Conservation (phyloP, 371 early-diverging fungal species). For the Syncephalis fuscata region DNA sequence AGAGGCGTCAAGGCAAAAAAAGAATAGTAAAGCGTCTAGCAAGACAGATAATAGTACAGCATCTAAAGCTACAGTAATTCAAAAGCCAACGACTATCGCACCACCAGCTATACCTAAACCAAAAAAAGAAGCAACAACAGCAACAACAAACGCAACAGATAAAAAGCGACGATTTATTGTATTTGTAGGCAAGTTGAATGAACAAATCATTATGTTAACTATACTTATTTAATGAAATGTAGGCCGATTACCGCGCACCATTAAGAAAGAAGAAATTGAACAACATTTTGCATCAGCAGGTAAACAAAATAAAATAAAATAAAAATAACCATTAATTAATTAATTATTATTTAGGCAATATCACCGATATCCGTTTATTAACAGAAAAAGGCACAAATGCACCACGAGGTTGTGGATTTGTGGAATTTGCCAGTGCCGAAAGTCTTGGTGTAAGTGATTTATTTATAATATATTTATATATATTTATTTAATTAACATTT, state of each 20-base stretch:
- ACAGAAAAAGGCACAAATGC: conserved; percentile 56
- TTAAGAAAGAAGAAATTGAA: conserved; percentile 42
- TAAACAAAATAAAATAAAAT: too few species aligned
- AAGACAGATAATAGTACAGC: conserved; percentile 45
- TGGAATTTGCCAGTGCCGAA: conserved; percentile 40
- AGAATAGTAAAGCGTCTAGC: too few species aligned
- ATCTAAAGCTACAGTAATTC: conserved; percentile 12
- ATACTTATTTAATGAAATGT: neutral
- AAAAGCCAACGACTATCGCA: too few species aligned
- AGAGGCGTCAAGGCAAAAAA: too few species aligned
- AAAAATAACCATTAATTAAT: neutral
- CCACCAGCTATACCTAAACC: too few species aligned
- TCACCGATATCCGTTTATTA: conserved; percentile 41
- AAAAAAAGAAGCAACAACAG: too few species aligned
- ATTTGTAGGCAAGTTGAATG: conserved; percentile 37
- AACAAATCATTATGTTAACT: neutral
- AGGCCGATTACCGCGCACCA: conserved; percentile 49
- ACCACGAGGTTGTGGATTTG: conserved; percentile 62
- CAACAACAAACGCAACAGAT: neutral
- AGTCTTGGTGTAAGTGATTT: conserved; percentile 25
- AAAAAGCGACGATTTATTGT: conserved; percentile 35
- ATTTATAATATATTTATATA: neutral
- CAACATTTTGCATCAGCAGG: conserved; percentile 39
- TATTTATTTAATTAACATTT: neutral
- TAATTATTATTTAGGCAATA: conserved; percentile 12